phyloP scores from a whole-genome alignment of 179 eudicot genomes.

The Dionaea muscipula region DNA sequence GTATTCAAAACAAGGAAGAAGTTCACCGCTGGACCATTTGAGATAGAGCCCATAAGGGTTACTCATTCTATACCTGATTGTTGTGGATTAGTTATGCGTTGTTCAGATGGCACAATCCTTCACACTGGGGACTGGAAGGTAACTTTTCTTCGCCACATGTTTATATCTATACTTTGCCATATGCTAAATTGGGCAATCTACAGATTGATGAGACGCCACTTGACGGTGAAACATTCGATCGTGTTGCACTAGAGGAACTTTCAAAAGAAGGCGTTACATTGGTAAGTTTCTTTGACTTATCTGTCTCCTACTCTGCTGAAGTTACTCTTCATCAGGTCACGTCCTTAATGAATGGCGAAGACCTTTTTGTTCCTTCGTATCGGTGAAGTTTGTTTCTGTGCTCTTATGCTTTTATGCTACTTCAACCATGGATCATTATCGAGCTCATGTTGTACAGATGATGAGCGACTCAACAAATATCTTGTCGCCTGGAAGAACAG shows the following conservation, averaged over 20 bases:
- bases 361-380: too few species aligned
- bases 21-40: slow-evolving; percentile 91
- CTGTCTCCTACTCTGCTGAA: neutral
- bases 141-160: slow-evolving; percentile 7
- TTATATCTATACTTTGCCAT: slow-evolving; percentile 1
- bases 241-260: slow-evolving; percentile 77
- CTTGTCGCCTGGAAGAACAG: slow-evolving; percentile 87
- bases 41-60: slow-evolving; percentile 87
- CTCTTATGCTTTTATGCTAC: neutral
- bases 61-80: slow-evolving; percentile 99
- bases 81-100: slow-evolving; percentile 88
- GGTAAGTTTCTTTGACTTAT: slow-evolving; percentile 32
- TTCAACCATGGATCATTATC: neutral
- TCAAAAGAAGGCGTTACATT: slow-evolving; percentile 95
- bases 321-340: neutral
- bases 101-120: slow-evolving; percentile 93
- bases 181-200: slow-evolving; percentile 9
- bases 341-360: too few species aligned
- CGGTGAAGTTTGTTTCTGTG: too few species aligned
- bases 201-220: slow-evolving; percentile 93
- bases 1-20: slow-evolving; percentile 53
- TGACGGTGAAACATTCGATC: slow-evolving; percentile 85
- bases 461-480: slow-evolving; percentile 98
- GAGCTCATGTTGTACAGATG: slow-evolving; percentile 42
- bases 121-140: slow-evolving; percentile 99